phyloP scores from a whole-genome alignment of 2,329 filamentous ascomycete species.

The Ascomycota sp. region DNA sequence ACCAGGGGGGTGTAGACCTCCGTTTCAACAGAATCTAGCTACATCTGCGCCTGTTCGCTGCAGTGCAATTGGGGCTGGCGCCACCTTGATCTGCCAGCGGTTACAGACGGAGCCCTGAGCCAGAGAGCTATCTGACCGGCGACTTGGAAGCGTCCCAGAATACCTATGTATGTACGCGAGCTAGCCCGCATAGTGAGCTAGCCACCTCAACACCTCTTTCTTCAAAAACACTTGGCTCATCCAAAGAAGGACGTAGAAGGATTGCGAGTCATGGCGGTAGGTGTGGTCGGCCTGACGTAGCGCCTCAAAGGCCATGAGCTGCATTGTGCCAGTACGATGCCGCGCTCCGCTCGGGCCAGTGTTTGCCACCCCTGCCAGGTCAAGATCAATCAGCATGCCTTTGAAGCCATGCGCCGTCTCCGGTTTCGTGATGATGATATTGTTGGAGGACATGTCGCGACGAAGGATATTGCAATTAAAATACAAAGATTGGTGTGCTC shows the following conservation, averaged over 20 bases:
- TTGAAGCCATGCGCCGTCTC: slow-evolving; percentile 4
- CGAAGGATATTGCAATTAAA: slow-evolving; percentile 5
- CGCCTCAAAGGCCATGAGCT: slow-evolving; percentile 15
- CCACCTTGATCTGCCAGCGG: too few species aligned
- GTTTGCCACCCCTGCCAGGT: slow-evolving; percentile 4
- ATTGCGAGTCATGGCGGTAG: slow-evolving; percentile 4
- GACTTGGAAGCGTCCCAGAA: too few species aligned
- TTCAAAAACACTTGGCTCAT: too few species aligned
- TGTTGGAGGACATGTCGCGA: slow-evolving; percentile 1
- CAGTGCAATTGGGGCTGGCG: too few species aligned
- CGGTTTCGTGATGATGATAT: slow-evolving; percentile 1
- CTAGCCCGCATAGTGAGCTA: too few species aligned
- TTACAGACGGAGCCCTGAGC: too few species aligned
- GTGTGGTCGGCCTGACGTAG: slow-evolving; percentile 10
- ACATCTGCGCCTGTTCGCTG: too few species aligned
- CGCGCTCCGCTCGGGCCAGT: slow-evolving; percentile 6
- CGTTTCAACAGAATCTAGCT: too few species aligned
- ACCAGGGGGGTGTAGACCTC: too few species aligned
- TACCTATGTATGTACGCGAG: too few species aligned
- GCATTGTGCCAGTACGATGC: slow-evolving; percentile 10
- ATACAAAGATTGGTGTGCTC: slow-evolving; percentile 15
- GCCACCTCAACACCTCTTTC: too few species aligned
- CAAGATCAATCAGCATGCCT: slow-evolving; percentile 8
- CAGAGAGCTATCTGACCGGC: too few species aligned
- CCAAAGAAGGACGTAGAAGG: slow-evolving; percentile 4